Base-by-base conservation (phyloP, 228 moss, liverwort and hornwort genomes). In the Sphagnum fallax region DNA sequence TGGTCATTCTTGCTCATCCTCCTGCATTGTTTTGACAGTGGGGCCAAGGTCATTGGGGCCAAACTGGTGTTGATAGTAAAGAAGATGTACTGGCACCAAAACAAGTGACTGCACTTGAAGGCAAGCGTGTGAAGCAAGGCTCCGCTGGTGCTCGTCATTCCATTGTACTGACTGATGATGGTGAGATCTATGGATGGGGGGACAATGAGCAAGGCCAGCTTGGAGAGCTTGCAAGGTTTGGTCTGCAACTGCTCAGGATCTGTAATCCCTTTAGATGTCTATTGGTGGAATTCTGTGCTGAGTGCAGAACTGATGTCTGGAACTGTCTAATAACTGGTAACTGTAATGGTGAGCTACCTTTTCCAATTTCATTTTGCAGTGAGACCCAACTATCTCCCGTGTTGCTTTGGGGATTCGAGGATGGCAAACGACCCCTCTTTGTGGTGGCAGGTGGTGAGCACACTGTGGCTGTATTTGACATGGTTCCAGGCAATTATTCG, bases 361-460 rank as follows among this genome's bases (percentile, higher is more conserved):
- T 53, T 73, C 73, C 18, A 61, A 71, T 65, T 65, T 58, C 70
- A 2, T 74, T 60, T 67, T 82, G 74, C 84, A 91, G 86, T 75
- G 77, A 82, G 51, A 70, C 77, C 72, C 80, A 88, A 82, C 75
- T 82, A 53, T 75, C 68, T 62, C 88, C 91, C 59, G 83, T 70
- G 49, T 75, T 86, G 60, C 73, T 91, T 51, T 67, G 76, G 68
- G 84, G 83, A 64, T 67, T 80, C 71, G 81, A 77, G 70, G 75
- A 74, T 69, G 80, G 86, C 69, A 75, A 80, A 70, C 76, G 84
- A 80, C 84, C 88, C 68, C 86, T 82, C 75, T 91, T 79, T 76
- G 77, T 87, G 73, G 91, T 91, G 69, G 91, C 88, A 76, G 88
- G 88, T 80, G 91, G 91, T 67, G 91, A 91, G 81, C 91, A 88